Conservation (phyloP, 1,284 basidiomycete genomes). For the Gastroboletus turbinatus region DNA sequence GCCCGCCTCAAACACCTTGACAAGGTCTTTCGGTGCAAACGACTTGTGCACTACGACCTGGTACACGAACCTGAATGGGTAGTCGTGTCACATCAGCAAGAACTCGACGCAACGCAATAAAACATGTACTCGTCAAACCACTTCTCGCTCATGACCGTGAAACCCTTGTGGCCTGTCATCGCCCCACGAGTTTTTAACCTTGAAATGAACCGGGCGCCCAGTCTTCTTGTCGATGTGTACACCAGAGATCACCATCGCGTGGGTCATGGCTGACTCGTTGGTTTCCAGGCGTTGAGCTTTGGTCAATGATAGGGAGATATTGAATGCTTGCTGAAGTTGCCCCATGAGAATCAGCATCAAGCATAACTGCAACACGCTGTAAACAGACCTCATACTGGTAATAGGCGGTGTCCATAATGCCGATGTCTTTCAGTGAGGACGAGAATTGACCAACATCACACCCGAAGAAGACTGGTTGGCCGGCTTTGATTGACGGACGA, state of each 20-base stretch:
- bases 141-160: slow-evolving; percentile 86
- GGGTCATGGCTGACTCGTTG: slow-evolving; percentile 87
- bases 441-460: slow-evolving; percentile 87
- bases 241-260: slow-evolving; percentile 91
- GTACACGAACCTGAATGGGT: slow-evolving; percentile 65
- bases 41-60: slow-evolving; percentile 85
- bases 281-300: slow-evolving; percentile 86
- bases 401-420: slow-evolving; percentile 85
- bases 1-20: slow-evolving; percentile 73
- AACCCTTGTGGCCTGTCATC: slow-evolving; percentile 82
- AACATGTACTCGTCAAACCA: slow-evolving; percentile 88
- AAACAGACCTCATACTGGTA: slow-evolving; percentile 74
- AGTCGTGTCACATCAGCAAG: slow-evolving; percentile 4
- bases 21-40: slow-evolving; percentile 76
- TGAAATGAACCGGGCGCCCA: slow-evolving; percentile 83
- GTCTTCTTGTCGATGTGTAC: slow-evolving; percentile 78
- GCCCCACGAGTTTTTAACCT: slow-evolving; percentile 96
- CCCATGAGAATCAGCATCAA: slow-evolving; percentile 1
- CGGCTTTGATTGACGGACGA: slow-evolving; percentile 87
- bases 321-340: slow-evolving; percentile 50
- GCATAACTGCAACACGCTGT: background rate
- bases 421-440: slow-evolving; percentile 62
- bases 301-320: slow-evolving; percentile 58
- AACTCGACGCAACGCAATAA: background rate
- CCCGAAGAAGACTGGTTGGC: slow-evolving; percentile 92